A percentile compares a stretch with the other conserved stretches of the same genome.
Conservation (phyloP, 495 filamentous ascomycete genomes). For the Lasiosphaeriaceae sp. region DNA sequence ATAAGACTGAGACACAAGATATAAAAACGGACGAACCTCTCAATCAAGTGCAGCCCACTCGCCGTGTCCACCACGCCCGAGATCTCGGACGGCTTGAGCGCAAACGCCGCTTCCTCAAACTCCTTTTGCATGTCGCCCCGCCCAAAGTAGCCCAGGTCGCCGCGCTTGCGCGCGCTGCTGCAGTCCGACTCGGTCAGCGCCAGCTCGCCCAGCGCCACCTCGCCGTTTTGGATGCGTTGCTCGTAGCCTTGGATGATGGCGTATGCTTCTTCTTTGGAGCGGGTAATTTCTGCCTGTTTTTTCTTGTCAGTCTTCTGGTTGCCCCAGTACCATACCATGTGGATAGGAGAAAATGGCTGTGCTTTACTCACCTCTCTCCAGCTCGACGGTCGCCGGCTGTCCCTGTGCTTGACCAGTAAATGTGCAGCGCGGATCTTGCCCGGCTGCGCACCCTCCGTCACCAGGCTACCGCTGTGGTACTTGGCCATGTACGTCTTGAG, state of each 20-base stretch:
- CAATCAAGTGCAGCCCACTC: slow-evolving; percentile 93
- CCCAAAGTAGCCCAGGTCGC: slow-evolving; percentile 93
- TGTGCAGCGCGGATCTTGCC: slow-evolving; percentile 92
- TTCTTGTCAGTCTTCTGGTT: not conserved
- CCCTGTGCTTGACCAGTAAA: slow-evolving; percentile 85
- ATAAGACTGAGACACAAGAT: no score
- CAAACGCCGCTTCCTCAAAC: slow-evolving; percentile 93
- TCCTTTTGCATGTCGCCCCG: slow-evolving; percentile 97
- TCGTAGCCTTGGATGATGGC: slow-evolving; percentile 71
- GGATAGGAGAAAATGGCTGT: no score
- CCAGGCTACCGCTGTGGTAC: slow-evolving; percentile 54
- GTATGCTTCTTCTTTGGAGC: slow-evolving; percentile 82
- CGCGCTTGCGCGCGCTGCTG: slow-evolving; percentile 87
- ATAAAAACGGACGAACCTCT: slow-evolving; percentile 58
- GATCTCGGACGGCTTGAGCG: slow-evolving; percentile 76
- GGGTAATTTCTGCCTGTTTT: slow-evolving; percentile 66
- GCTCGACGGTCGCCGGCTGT: slow-evolving; percentile 81
- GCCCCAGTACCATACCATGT: no score
- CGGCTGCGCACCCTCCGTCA: slow-evolving; percentile 44
- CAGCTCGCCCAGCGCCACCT: slow-evolving; percentile 67
- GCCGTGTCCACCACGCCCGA: slow-evolving; percentile 84
- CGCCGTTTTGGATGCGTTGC: slow-evolving; percentile 64
- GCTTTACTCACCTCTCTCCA: slow-evolving; percentile 67
- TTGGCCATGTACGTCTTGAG: slow-evolving; percentile 89
- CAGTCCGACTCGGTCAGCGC: slow-evolving; percentile 90